These are phyloP conservation scores for Rhododendron mucronatum DNA, from an alignment of 148 eudicot genomes.

Conservation along the genomic window DNA sequence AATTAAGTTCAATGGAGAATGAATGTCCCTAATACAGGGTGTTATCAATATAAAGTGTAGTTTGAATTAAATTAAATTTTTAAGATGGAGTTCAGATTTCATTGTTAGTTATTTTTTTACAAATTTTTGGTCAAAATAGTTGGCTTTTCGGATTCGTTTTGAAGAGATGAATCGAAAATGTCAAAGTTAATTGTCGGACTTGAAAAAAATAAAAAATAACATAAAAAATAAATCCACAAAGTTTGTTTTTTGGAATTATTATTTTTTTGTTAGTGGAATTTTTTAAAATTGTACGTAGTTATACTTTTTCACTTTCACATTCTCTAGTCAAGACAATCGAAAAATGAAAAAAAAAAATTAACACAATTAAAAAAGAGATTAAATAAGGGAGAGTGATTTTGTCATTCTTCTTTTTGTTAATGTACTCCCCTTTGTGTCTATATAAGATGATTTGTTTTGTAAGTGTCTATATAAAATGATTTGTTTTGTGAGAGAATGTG, in stretches of 20 bases:
- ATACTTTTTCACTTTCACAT: neutral
- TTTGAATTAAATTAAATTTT: too few relatives aligned
- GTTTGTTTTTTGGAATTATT: too few relatives aligned
- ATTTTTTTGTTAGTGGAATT: neutral
- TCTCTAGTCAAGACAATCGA: neutral
- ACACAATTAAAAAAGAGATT: neutral
- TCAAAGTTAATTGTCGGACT: neutral
- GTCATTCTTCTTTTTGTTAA: too few relatives aligned
- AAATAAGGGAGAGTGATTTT: neutral
- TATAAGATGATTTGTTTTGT: too few relatives aligned
- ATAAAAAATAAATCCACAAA: neutral
- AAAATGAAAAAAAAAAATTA: neutral
- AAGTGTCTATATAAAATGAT: too few relatives aligned
- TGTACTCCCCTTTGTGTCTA: too few relatives aligned
- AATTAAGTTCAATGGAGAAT: neutral
- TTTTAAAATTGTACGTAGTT: neutral
- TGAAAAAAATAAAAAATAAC: neutral
- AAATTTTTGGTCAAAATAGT: neutral
- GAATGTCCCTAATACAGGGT: neutral
- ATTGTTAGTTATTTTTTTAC: too few relatives aligned
- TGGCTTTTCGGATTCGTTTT: neutral
- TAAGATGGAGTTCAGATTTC: neutral
- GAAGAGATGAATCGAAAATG: neutral
- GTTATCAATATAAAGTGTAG: neutral
- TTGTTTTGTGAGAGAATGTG: too few relatives aligned